Percentiles rank a stretch among this genome's conserved stretches.
Evolutionary conservation across 2,329 filamentous ascomycete species (phyloP).

Genomic region (Hypoxylon sp.): DNA sequence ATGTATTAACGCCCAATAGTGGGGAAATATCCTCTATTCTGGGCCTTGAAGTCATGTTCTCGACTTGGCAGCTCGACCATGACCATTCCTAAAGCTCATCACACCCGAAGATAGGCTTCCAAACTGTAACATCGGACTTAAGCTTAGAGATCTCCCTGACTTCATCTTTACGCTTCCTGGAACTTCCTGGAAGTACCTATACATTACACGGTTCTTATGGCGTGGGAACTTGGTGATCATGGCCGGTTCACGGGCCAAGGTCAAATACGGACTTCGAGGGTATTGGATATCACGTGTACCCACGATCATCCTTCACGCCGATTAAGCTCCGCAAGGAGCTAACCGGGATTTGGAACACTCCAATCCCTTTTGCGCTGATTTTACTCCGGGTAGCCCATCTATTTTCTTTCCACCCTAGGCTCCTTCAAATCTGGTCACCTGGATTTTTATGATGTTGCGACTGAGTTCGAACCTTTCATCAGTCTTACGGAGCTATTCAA

Average conservation of each 20-base stretch:
- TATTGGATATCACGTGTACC: not conserved
- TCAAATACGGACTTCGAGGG: not conserved
- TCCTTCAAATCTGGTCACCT: not conserved
- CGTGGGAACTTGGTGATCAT: conserved; percentile 6
- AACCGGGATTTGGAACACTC: not conserved
- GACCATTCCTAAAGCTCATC: conserved; percentile 3
- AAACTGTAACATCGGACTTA: conserved; percentile 14
- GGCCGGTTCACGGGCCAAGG: not conserved
- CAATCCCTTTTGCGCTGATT: not conserved
- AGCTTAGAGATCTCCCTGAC: not conserved
- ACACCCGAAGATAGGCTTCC: conserved; percentile 5
- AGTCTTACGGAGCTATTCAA: not conserved
- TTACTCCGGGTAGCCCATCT: not conserved
- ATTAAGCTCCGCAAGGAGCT: not conserved
- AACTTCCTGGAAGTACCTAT: not conserved
- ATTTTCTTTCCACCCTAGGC: not conserved
- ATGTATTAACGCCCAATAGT: conserved; percentile 27
- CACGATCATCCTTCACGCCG: conserved; percentile 1
- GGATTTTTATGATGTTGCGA: not conserved
- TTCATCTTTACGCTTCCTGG: not conserved
- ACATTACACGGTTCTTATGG: not conserved
- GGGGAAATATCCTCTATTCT: conserved; percentile 18
- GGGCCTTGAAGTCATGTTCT: conserved; percentile 1
- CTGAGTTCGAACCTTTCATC: not conserved
- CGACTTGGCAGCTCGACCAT: conserved; percentile 17